Conservation (phyloP, 306 rosid species). For the Sechiopsis laciniata region DNA sequence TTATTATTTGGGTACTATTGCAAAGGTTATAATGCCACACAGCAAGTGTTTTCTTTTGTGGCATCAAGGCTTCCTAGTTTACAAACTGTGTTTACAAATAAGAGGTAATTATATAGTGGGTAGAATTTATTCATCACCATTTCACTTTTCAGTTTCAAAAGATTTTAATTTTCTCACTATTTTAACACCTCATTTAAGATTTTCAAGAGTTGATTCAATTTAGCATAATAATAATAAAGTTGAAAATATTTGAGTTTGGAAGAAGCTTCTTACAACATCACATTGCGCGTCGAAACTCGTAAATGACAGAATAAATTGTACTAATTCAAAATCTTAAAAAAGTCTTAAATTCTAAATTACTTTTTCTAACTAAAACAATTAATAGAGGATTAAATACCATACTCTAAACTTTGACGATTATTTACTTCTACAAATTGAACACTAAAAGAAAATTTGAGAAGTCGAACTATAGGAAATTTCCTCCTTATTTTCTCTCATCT, state of each 20-base stretch:
- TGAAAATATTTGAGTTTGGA: not conserved
- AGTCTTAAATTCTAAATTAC: too few species aligned
- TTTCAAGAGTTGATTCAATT: too few species aligned
- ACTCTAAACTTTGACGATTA: too few species aligned
- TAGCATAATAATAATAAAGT: too few species aligned
- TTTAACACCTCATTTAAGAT: not conserved
- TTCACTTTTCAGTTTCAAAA: not conserved
- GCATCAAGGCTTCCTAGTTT: not conserved
- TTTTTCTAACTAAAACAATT: too few species aligned
- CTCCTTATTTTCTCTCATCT: too few species aligned
- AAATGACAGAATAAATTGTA: too few species aligned
- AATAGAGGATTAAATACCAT: not conserved
- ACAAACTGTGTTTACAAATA: not conserved
- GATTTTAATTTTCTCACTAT: not conserved
- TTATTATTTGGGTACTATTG: not conserved
- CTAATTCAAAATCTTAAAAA: too few species aligned
- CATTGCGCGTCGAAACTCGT: not conserved
- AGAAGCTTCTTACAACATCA: not conserved
- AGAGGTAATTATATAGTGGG: not conserved
- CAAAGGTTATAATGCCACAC: not conserved
- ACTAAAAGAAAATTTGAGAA: too few species aligned
- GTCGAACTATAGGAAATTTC: too few species aligned
- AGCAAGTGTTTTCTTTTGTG: not conserved
- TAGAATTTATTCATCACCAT: slow-evolving; percentile 9
- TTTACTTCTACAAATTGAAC: too few species aligned